Evolutionary conservation across 768 basidiomycete species (phyloP).

Genomic region (Boletus speciosus): DNA sequence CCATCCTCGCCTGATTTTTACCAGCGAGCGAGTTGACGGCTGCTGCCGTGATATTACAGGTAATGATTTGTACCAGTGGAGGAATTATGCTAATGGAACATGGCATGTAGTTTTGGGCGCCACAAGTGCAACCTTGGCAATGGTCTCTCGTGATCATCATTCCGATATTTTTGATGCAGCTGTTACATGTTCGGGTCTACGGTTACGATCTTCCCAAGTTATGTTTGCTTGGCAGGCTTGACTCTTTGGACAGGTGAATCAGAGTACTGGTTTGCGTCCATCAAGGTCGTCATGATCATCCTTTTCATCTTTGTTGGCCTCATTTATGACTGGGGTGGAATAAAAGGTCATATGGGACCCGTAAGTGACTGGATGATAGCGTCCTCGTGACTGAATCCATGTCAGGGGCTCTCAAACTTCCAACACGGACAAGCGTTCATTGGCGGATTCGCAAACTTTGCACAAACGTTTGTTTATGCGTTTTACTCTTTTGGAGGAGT

Average conservation of each 20-base stretch:
- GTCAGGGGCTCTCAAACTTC: slow-evolving; percentile 50
- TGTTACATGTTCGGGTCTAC: slow-evolving; percentile 57
- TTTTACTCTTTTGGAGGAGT: slow-evolving; percentile 70
- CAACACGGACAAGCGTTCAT: slow-evolving; percentile 49
- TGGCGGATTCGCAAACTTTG: slow-evolving; percentile 50
- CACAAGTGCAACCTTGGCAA: slow-evolving; percentile 47
- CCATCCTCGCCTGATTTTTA: slow-evolving; percentile 7
- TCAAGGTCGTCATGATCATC: slow-evolving; percentile 61
- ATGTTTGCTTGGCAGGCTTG: neutral
- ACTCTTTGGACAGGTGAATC: slow-evolving; percentile 44
- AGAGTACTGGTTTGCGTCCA: slow-evolving; percentile 60
- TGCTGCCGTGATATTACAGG: slow-evolving; percentile 51
- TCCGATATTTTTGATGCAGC: slow-evolving; percentile 49
- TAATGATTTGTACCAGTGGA: slow-evolving; percentile 6
- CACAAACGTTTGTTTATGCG: slow-evolving; percentile 61
- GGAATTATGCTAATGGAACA: neutral
- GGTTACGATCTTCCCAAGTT: slow-evolving; percentile 32
- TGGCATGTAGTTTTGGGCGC: slow-evolving; percentile 40
- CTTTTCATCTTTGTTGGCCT: slow-evolving; percentile 62
- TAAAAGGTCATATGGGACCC: slow-evolving; percentile 56
- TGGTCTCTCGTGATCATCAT: slow-evolving; percentile 55
- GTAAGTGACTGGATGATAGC: slow-evolving; percentile 29
- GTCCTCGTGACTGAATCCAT: neutral
- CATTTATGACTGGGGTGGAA: slow-evolving; percentile 59
- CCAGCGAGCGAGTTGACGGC: slow-evolving; percentile 57